Conservation (phyloP, 106 monocot species). For the Apostasia shenzhenica region DNA sequence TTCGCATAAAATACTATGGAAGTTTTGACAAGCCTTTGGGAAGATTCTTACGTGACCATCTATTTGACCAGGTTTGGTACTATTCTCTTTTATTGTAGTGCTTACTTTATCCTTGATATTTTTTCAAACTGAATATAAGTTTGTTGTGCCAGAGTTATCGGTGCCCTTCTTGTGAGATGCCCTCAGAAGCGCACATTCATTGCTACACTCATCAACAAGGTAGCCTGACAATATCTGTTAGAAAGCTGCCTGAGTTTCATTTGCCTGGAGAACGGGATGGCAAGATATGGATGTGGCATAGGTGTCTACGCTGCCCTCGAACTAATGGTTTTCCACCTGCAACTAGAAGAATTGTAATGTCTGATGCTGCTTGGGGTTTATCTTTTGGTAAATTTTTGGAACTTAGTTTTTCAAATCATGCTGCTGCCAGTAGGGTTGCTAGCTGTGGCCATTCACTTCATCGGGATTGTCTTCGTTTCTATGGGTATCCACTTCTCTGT, state of each 20-base stretch:
- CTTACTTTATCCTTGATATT: background rate
- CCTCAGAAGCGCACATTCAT: slow-evolving; percentile 72
- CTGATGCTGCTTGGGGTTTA: slow-evolving; percentile 78
- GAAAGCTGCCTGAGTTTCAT: slow-evolving; percentile 35
- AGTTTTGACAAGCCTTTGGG: slow-evolving; percentile 73
- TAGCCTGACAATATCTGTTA: slow-evolving; percentile 70
- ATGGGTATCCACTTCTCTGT: slow-evolving; percentile 56
- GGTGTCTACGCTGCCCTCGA: slow-evolving; percentile 57
- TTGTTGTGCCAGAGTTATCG: slow-evolving; percentile 28
- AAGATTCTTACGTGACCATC: slow-evolving; percentile 52
- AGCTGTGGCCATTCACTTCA: slow-evolving; percentile 96
- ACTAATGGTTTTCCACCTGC: slow-evolving; percentile 59
- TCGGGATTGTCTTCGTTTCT: slow-evolving; percentile 91
- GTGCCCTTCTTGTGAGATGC: slow-evolving; percentile 59
- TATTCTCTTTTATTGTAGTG: background rate
- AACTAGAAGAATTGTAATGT: slow-evolving; percentile 67
- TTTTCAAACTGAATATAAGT: background rate
- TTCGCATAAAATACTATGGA: slow-evolving; percentile 75
- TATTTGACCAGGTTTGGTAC: slow-evolving; percentile 54
- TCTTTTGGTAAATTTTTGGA: slow-evolving; percentile 88
- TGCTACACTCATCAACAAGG: slow-evolving; percentile 74
- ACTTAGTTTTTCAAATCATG: slow-evolving; percentile 89
- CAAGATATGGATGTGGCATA: slow-evolving; percentile 86
- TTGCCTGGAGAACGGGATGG: slow-evolving; percentile 66
- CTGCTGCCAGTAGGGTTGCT: slow-evolving; percentile 92